Evolutionary conservation across 768 basidiomycete species (phyloP).

Genomic region (Lactarius akahatsu): DNA sequence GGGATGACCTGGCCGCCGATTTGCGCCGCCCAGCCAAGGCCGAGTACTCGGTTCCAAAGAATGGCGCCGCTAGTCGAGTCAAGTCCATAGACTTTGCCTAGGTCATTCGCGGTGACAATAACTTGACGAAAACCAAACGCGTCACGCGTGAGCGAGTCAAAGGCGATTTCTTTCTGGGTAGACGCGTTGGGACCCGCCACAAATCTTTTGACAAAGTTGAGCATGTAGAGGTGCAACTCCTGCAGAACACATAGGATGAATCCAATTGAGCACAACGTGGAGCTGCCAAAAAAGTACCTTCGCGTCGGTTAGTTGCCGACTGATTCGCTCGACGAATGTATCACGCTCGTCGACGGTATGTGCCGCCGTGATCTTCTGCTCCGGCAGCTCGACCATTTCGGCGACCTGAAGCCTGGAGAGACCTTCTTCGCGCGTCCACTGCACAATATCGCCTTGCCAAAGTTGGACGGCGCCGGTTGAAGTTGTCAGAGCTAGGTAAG

Average conservation of each 20-base stretch:
- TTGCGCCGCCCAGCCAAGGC: slow-evolving; percentile 62
- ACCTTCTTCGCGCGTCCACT: slow-evolving; percentile 83
- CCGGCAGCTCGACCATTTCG: slow-evolving; percentile 78
- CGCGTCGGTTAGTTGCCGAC: slow-evolving; percentile 57
- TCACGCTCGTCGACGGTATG: slow-evolving; percentile 43
- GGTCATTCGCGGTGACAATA: slow-evolving; percentile 65
- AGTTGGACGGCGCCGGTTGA: slow-evolving; percentile 76
- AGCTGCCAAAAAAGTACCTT: slow-evolving; percentile 44
- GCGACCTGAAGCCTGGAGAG: slow-evolving; percentile 62
- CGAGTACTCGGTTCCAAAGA: slow-evolving; percentile 78
- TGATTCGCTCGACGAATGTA: slow-evolving; percentile 49
- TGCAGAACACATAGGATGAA: slow-evolving; percentile 32
- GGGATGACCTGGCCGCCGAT: slow-evolving; percentile 59
- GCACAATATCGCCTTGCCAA: slow-evolving; percentile 59
- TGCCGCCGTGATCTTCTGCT: slow-evolving; percentile 43
- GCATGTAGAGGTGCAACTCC: slow-evolving; percentile 69
- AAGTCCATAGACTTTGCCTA: slow-evolving; percentile 78
- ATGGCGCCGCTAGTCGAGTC: slow-evolving; percentile 77
- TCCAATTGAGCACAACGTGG: neutral
- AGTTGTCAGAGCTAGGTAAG: slow-evolving; percentile 58
- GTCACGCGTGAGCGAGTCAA: slow-evolving; percentile 57
- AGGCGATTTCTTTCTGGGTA: slow-evolving; percentile 38
- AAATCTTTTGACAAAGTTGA: slow-evolving; percentile 69
- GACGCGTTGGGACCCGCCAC: slow-evolving; percentile 64
- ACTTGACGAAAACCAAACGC: slow-evolving; percentile 86